Base-by-base conservation (phyloP, 2,329 filamentous ascomycete species). In the Aureobasidium sp. region DNA sequence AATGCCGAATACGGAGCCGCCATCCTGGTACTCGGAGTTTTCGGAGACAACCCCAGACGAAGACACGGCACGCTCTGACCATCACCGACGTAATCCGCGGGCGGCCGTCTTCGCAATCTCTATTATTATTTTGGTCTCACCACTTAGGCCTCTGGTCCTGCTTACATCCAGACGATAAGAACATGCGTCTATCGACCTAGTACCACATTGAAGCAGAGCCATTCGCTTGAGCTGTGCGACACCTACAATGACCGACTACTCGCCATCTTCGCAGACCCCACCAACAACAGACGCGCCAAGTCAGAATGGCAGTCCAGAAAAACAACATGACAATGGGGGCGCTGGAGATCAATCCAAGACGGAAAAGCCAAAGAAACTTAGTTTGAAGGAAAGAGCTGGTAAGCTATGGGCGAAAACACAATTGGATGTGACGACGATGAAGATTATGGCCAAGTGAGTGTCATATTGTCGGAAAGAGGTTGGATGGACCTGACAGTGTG, bases 391-490 rank as follows among this genome's bases (percentile, higher is more conserved):
- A 41, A 63, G 62, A 57, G 54, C 61, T 29, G 53, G 44, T n/a
- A 62, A 53, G n/a, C 21, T 59, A 54, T 65, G 62, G 62, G 42
- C 61, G 7, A 63, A 64, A 53, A 65, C 50, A 32, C 25, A 48
- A 25, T 64, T 73, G 52, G 71, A 73, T 58, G 49, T 50, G 37
- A 65, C 68, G 21, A 72, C 71, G 2, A 49, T 73, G 16, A 64
- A 67, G 58, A 62, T 69, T 48, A 72, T 72, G 70, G 66, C 71
- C 62, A 73, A 73, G 54, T 58, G 54, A 48, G 54, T 58, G 9
- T 15, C 7, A 2, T 25, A 13, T 6, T 11, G 10, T 25, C 21
- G 30, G 27, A 9, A 37, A 2, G 11, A 36, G 6, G 25, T 34
- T 3, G 11, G 5, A 36, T 29, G 21, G 9, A 42, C 8, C 42